phyloP scores from a whole-genome alignment of 768 basidiomycete species.

The Agaricus bisporus region DNA sequence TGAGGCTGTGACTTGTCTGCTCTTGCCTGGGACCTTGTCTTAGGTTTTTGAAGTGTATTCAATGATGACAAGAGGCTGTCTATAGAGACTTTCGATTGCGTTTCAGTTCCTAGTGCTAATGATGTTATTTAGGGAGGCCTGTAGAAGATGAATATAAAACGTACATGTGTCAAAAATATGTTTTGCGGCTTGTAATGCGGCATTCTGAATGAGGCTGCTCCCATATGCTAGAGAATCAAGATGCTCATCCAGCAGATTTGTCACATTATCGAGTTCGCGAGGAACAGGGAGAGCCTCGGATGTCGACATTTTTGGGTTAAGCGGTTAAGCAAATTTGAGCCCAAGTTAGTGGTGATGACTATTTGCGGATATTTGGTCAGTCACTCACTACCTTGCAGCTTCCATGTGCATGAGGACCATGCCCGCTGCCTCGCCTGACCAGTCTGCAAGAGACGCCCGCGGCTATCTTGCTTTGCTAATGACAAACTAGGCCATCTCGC shows the following conservation, averaged over 20 bases:
- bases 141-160: slow-evolving; percentile 16
- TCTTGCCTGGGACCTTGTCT: slow-evolving; percentile 62
- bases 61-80: slow-evolving; percentile 61
- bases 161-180: slow-evolving; percentile 71
- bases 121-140: slow-evolving; percentile 10
- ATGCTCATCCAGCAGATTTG: slow-evolving; percentile 46
- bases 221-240: slow-evolving; percentile 53
- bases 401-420: background rate
- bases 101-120: slow-evolving; percentile 65
- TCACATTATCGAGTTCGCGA: slow-evolving; percentile 40
- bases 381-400: background rate
- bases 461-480: too few relatives aligned
- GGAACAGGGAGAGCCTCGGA: slow-evolving; percentile 9
- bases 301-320: slow-evolving; percentile 2
- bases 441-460: too few relatives aligned
- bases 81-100: slow-evolving; percentile 56
- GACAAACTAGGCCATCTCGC: too few relatives aligned
- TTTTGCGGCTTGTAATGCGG: slow-evolving; percentile 66
- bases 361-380: slow-evolving; percentile 12
- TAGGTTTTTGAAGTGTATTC: slow-evolving; percentile 60
- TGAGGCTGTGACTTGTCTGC: slow-evolving; percentile 32
- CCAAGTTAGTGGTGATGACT: background rate
- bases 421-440: too few relatives aligned
- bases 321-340: slow-evolving; percentile 3
- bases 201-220: slow-evolving; percentile 43